phyloP scores from a whole-genome alignment of 768 basidiomycete genomes.

The Suillus brevipes region DNA sequence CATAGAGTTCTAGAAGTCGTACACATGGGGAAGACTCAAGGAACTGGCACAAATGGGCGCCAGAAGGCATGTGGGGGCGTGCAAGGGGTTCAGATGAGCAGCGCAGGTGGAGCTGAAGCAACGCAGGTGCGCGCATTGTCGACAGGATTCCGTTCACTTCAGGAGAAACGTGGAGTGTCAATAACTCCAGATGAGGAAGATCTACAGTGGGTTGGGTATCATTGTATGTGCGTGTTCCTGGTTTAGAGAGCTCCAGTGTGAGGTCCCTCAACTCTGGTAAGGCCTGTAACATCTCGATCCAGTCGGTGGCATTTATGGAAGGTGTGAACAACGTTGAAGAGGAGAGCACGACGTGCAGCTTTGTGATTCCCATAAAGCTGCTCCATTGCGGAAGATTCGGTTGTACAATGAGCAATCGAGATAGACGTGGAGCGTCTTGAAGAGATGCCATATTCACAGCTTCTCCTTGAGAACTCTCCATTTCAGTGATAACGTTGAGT shows the following conservation, averaged over 20 bases:
- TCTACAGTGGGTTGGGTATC: conserved; percentile 14
- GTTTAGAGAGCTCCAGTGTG: conserved; percentile 39
- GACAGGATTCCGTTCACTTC: conserved; percentile 29
- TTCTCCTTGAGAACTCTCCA: conserved; percentile 24
- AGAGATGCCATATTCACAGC: conserved; percentile 33
- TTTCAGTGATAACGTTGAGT: conserved; percentile 34
- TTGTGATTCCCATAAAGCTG: conserved; percentile 36
- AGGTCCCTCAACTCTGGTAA: conserved; percentile 44
- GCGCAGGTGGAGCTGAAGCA: conserved; percentile 42
- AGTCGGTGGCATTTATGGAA: conserved; percentile 23
- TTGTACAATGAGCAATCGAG: conserved; percentile 34
- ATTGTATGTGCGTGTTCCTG: conserved; percentile 27
- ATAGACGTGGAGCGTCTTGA: conserved; percentile 35
- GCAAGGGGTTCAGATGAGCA: conserved; percentile 33
- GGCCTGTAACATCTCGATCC: conserved; percentile 36
- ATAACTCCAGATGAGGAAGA: conserved; percentile 28
- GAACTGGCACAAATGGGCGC: conserved; percentile 32
- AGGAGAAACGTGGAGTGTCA: conserved; percentile 33
- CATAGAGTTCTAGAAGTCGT: conserved; percentile 47
- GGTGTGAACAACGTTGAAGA: conserved; percentile 18
- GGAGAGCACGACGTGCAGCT: conserved; percentile 36
- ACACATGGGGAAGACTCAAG: conserved; percentile 35
- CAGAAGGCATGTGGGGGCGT: conserved; percentile 27
- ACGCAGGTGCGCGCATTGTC: conserved; percentile 36
- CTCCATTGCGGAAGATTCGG: conserved; percentile 37